Percentiles rank a stretch among this genome's conserved stretches.
These are phyloP conservation scores for Leccinum uliginosum DNA, from an alignment of 768 basidiomycete species.

Conservation along the genomic window DNA sequence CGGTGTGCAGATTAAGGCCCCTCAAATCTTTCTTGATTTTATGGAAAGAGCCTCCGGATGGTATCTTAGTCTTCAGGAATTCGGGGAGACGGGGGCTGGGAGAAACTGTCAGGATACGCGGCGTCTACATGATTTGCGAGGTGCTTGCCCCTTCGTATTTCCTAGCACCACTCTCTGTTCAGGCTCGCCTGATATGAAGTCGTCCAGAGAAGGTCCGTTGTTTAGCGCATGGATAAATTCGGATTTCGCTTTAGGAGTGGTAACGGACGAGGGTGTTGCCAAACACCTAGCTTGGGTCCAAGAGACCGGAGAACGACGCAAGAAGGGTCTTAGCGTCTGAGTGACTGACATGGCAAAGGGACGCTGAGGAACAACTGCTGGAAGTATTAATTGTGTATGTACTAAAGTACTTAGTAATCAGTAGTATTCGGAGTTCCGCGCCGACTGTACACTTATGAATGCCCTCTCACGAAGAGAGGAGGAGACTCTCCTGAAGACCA, in stretches of 20 bases:
- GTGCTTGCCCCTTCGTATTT: conserved; percentile 60
- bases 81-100: conserved; percentile 79
- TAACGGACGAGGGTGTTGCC: conserved; percentile 41
- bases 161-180: conserved; percentile 65
- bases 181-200: conserved; percentile 66
- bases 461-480: conserved; percentile 85
- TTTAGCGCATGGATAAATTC: conserved; percentile 52
- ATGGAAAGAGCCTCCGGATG: conserved; percentile 81
- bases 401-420: conserved; percentile 9
- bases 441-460: conserved; percentile 62
- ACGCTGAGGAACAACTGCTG: neutral
- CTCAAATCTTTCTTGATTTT: conserved; percentile 95
- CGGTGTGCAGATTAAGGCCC: conserved; percentile 88
- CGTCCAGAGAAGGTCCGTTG: conserved; percentile 71
- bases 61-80: conserved; percentile 88
- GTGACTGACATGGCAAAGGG: conserved; percentile 9
- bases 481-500: conserved; percentile 76
- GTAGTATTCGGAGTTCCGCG: neutral
- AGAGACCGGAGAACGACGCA: conserved; percentile 8
- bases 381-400: too few relatives aligned
- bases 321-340: conserved; percentile 6
- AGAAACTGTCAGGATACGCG: neutral
- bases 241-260: conserved; percentile 30
- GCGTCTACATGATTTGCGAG: neutral
- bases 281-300: conserved; percentile 36